phyloP scores from a whole-genome alignment of 805 yeast species.

The Pichia thaimueangensis region DNA sequence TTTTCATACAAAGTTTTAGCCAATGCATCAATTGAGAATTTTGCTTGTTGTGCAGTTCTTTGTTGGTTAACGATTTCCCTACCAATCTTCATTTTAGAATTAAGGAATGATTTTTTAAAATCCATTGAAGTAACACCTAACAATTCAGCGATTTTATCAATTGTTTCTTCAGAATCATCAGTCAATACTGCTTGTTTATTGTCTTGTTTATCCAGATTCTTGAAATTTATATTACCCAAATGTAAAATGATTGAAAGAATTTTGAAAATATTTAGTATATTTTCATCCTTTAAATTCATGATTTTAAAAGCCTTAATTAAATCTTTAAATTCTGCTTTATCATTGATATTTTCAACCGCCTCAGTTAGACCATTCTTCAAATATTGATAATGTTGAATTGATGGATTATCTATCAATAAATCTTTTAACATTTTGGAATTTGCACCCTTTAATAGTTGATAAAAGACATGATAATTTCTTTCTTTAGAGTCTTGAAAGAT shows the following conservation, averaged over 20 bases:
- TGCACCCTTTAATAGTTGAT: constrained; percentile 73
- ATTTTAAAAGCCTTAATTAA: constrained; percentile 61
- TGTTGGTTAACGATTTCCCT: constrained; percentile 77
- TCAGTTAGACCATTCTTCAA: constrained; percentile 46
- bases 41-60: constrained; percentile 72
- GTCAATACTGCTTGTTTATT: constrained; percentile 72
- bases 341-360: constrained; percentile 70
- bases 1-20: constrained; percentile 84
- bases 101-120: constrained; percentile 54
- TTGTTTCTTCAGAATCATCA: constrained; percentile 39
- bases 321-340: constrained; percentile 56
- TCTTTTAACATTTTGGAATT: constrained; percentile 41
- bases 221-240: constrained; percentile 78
- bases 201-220: constrained; percentile 43
- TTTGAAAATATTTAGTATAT: constrained; percentile 53
- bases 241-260: constrained; percentile 72
- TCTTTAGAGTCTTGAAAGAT: constrained; percentile 68
- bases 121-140: constrained; percentile 52
- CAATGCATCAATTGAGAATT: constrained; percentile 75
- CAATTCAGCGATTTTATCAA: constrained; percentile 48
- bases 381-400: constrained; percentile 46
- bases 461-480: constrained; percentile 90
- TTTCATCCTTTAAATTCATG: constrained; percentile 59
- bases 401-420: constrained; percentile 35
- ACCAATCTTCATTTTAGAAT: constrained; percentile 89